Conservation (phyloP, 345 rosid species). For the Turritis glabra region DNA sequence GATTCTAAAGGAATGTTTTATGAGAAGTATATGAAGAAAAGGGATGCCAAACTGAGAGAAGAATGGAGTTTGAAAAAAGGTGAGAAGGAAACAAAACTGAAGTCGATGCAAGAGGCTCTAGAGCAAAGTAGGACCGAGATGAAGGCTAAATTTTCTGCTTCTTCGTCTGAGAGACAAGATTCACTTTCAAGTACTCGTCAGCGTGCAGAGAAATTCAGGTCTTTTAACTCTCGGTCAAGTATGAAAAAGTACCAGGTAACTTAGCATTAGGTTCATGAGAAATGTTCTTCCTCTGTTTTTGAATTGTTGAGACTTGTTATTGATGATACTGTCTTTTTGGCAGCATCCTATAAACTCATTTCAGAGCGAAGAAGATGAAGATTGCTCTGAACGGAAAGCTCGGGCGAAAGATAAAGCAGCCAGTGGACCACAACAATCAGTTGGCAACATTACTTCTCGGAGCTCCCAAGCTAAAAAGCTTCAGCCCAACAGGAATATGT, state of each 20-base stretch:
- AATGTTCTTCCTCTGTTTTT: neutral
- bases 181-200: constrained; percentile 42
- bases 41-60: constrained; percentile 83
- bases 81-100: constrained; percentile 61
- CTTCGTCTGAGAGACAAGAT: constrained; percentile 43
- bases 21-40: constrained; percentile 75
- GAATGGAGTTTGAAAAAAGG: constrained; percentile 64
- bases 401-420: constrained; percentile 47
- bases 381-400: constrained; percentile 36
- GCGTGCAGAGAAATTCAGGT: constrained; percentile 64
- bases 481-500: constrained; percentile 47
- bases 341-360: constrained; percentile 64
- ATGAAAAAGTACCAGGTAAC: constrained; percentile 74
- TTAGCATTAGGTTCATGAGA: constrained; percentile 1
- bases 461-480: constrained; percentile 56
- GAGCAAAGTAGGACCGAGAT: constrained; percentile 76
- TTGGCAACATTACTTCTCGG: constrained; percentile 50
- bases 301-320: neutral
- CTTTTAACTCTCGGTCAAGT: constrained; percentile 51
- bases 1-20: constrained; percentile 77
- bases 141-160: constrained; percentile 62
- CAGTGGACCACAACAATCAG: constrained; percentile 44
- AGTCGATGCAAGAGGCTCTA: constrained; percentile 74
- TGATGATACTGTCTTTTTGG: constrained; percentile 42
- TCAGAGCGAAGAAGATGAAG: constrained; percentile 75